Percentiles rank a stretch among this genome's conserved stretches.
phyloP scores from a whole-genome alignment of 805 yeast species.

The Kazachstania africana region DNA sequence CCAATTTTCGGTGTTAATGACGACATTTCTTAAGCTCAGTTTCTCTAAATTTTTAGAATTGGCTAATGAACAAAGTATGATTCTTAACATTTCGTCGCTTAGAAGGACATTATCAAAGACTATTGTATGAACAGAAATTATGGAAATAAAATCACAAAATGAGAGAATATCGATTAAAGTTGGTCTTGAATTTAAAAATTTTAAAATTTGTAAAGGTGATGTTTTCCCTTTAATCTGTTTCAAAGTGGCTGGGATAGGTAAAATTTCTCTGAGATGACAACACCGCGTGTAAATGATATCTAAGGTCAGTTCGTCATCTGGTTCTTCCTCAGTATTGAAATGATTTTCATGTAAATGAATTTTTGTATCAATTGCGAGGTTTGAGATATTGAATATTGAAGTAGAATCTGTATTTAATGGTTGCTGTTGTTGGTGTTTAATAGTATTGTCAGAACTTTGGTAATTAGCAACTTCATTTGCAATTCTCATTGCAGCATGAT shows the following conservation, averaged over 20 bases:
- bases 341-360: slow-evolving; percentile 51
- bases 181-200: slow-evolving; percentile 73
- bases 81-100: slow-evolving; percentile 63
- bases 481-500: slow-evolving; percentile 54
- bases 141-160: slow-evolving; percentile 75
- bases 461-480: slow-evolving; percentile 50
- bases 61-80: slow-evolving; percentile 57
- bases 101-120: slow-evolving; percentile 69
- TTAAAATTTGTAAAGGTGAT: slow-evolving; percentile 60
- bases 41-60: slow-evolving; percentile 57
- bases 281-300: slow-evolving; percentile 82
- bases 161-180: slow-evolving; percentile 79
- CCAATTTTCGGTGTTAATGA: slow-evolving; percentile 70
- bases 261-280: slow-evolving; percentile 80
- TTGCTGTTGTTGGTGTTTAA: not conserved
- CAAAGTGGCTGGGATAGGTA: slow-evolving; percentile 82
- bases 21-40: slow-evolving; percentile 64
- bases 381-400: not conserved
- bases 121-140: slow-evolving; percentile 68
- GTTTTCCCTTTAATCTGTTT: slow-evolving; percentile 69
- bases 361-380: slow-evolving; percentile 50
- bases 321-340: slow-evolving; percentile 25
- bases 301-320: slow-evolving; percentile 20
- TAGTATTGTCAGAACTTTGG: slow-evolving; percentile 14
- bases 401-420: not conserved